Conservation (phyloP, 352 stramenopile genomes). For the Phytophthora boehmeriae region DNA sequence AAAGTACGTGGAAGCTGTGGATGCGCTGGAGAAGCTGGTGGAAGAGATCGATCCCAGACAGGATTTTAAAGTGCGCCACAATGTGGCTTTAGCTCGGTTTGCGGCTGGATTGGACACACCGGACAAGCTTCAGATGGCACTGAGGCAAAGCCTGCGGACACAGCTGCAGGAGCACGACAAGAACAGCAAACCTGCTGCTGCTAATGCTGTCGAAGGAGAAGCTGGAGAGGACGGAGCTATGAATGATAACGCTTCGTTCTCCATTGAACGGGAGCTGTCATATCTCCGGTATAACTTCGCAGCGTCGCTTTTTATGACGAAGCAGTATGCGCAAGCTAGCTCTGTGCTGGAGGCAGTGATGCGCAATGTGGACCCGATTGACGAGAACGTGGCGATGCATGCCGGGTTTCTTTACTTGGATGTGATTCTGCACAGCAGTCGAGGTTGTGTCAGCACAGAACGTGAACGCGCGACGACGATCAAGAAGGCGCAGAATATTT, state of each 20-base stretch:
- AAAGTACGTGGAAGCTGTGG: constrained; percentile 87
- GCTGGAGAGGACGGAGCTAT: constrained; percentile 24
- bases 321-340: constrained; percentile 90
- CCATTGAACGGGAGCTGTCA: constrained; percentile 83
- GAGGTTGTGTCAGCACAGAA: constrained; percentile 85
- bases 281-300: constrained; percentile 93
- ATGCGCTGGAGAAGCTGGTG: constrained; percentile 82
- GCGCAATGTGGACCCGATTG: constrained; percentile 90
- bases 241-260: constrained; percentile 40
- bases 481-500: constrained; percentile 86
- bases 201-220: constrained; percentile 14
- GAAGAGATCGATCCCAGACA: constrained; percentile 78
- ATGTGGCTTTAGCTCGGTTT: constrained; percentile 77
- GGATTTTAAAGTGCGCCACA: constrained; percentile 88
- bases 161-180: constrained; percentile 64
- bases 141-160: constrained; percentile 69
- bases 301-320: constrained; percentile 85
- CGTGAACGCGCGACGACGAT: constrained; percentile 63
- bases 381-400: constrained; percentile 93
- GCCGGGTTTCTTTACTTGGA: constrained; percentile 94
- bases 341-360: constrained; percentile 87
- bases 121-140: constrained; percentile 78
- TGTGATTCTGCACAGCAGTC: constrained; percentile 90
- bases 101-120: constrained; percentile 60
- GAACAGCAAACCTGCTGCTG: constrained; percentile 17